Percentiles rank a stretch among this genome's conserved stretches.
phyloP scores from a whole-genome alignment of 495 filamentous ascomycete species.

The Astrothelium macrocarpum region DNA sequence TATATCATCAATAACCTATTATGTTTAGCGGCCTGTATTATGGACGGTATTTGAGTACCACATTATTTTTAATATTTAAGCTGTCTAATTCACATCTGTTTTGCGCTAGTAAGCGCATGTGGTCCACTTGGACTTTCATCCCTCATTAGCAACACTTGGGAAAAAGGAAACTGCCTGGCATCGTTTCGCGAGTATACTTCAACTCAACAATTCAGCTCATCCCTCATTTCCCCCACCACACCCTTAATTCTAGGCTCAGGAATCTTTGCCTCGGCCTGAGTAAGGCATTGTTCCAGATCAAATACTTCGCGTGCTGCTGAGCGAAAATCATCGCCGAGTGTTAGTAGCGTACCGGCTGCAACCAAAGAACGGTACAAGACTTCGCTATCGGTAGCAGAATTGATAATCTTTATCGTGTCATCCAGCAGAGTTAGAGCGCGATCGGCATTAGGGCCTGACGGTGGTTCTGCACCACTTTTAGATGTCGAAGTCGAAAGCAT shows the following conservation, averaged over 20 bases:
- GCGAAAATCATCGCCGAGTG: constrained; percentile 40
- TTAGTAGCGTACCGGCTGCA: constrained; percentile 66
- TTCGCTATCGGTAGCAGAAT: constrained; percentile 63
- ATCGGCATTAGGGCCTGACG: constrained; percentile 36
- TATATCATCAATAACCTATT: too few relatives aligned
- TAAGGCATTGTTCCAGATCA: constrained; percentile 34
- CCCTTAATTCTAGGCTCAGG: constrained; percentile 49
- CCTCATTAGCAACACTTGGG: too few relatives aligned
- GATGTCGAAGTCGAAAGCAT: constrained; percentile 34
- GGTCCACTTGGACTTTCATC: neutral
- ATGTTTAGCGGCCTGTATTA: too few relatives aligned
- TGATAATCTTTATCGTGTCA: constrained; percentile 52
- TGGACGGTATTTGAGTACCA: too few relatives aligned
- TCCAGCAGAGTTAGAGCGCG: constrained; percentile 51
- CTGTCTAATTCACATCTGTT: too few relatives aligned
- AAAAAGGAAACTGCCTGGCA: too few relatives aligned
- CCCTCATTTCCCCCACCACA: constrained; percentile 49
- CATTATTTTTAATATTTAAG: too few relatives aligned
- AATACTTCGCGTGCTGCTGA: constrained; percentile 41
- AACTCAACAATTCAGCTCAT: constrained; percentile 15
- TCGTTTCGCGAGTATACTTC: neutral
- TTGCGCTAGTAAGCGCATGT: too few relatives aligned
- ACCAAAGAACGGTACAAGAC: constrained; percentile 75
- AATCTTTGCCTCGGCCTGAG: constrained; percentile 35
- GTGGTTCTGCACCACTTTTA: neutral